Conservation (phyloP, 805 yeast genomes). For the Myxozyma neotropica region DNA sequence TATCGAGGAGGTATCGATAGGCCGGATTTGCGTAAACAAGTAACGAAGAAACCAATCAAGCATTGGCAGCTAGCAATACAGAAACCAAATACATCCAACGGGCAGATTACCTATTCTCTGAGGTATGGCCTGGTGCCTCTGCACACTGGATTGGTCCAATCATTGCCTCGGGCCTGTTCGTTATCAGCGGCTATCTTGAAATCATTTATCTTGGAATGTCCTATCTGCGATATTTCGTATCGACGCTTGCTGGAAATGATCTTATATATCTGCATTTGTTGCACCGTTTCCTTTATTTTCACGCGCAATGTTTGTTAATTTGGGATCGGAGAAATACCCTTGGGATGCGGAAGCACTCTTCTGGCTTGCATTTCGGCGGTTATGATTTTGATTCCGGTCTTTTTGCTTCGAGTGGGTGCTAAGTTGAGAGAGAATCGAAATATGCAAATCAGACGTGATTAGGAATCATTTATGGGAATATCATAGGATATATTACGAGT, state of each 20-base stretch:
- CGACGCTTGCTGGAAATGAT: constrained; percentile 62
- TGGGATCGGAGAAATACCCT: constrained; percentile 53
- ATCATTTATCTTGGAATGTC: constrained; percentile 54
- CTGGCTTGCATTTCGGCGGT: constrained; percentile 51
- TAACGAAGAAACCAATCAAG: too few species aligned
- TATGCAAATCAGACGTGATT: constrained; percentile 36
- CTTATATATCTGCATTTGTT: constrained; percentile 56
- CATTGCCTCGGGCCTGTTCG: constrained; percentile 49
- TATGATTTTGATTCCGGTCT: constrained; percentile 53
- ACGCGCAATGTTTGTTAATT: constrained; percentile 54
- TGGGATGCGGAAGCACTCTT: constrained; percentile 61
- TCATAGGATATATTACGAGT: too few species aligned
- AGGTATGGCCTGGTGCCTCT: constrained; percentile 35
- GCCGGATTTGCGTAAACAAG: too few species aligned
- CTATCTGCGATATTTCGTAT: constrained; percentile 55
- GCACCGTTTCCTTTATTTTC: constrained; percentile 70
- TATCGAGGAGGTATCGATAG: too few species aligned
- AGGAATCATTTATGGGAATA: too few species aligned
- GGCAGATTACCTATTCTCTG: too few species aligned
- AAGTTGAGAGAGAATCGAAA: constrained; percentile 44
- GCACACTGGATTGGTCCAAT: constrained; percentile 57
- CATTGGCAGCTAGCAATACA: too few species aligned
- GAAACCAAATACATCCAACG: too few species aligned
- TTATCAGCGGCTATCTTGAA: constrained; percentile 48
- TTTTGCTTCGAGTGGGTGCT: constrained; percentile 43